Conservation (phyloP, 164 flowering plant species). For the Vitis amurensis region DNA sequence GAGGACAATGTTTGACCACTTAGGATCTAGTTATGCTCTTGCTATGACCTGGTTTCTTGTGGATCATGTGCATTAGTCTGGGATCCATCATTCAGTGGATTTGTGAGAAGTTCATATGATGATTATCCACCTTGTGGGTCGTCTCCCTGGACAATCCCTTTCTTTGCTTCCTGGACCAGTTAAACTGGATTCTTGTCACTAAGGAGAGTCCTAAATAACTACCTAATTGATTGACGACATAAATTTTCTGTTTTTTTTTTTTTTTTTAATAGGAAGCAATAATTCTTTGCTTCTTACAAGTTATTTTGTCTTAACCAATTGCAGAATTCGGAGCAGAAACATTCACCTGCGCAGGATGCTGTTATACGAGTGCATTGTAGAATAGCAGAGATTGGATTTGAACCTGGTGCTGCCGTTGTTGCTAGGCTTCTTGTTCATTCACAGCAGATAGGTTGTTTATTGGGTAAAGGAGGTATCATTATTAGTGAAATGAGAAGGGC, state of each 20-base stretch:
- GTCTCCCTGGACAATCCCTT: background rate
- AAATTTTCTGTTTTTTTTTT: too few species aligned
- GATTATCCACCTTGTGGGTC: background rate
- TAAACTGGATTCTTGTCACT: background rate
- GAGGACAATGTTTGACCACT: background rate
- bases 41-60: background rate
- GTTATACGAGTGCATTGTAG: constrained; percentile 55
- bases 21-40: too few species aligned
- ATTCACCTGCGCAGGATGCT: constrained; percentile 68
- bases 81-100: background rate
- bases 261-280: too few species aligned
- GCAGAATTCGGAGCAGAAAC: constrained; percentile 46
- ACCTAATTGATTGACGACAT: too few species aligned
- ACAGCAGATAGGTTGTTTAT: constrained; percentile 50
- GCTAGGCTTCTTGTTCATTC: constrained; percentile 66
- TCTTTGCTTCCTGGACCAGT: background rate
- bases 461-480: constrained; percentile 63
- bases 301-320: constrained; percentile 6
- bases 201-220: too few species aligned
- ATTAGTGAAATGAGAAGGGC: constrained; percentile 58
- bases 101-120: background rate
- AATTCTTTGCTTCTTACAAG: background rate
- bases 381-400: constrained; percentile 50
- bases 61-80: background rate
- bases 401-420: constrained; percentile 43